phyloP scores from a whole-genome alignment of 768 basidiomycete genomes.

The Neoboletus subvelutipes region DNA sequence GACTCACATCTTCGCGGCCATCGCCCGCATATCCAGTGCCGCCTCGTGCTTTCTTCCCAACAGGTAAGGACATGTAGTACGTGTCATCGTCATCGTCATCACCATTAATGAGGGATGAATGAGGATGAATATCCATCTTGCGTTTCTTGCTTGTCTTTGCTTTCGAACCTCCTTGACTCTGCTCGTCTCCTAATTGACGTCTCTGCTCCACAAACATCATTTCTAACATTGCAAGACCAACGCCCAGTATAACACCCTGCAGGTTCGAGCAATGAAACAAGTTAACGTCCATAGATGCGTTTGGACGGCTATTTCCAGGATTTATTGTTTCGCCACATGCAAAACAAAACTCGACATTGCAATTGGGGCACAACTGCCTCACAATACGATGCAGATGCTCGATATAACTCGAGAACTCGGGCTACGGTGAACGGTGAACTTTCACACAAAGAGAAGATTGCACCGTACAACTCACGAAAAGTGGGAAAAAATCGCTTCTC shows the following conservation, averaged over 20 bases:
- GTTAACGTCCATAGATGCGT: slow-evolving; percentile 48
- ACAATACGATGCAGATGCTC: slow-evolving; percentile 58
- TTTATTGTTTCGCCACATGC: slow-evolving; percentile 73
- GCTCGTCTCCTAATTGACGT: slow-evolving; percentile 33
- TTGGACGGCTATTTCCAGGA: slow-evolving; percentile 43
- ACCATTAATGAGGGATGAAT: slow-evolving; percentile 25
- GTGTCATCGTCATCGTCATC: slow-evolving; percentile 58
- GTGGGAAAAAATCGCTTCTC: slow-evolving; percentile 78
- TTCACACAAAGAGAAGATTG: background rate
- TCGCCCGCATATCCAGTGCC: slow-evolving; percentile 89
- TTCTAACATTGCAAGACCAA: slow-evolving; percentile 87
- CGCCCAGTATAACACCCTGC: slow-evolving; percentile 88
- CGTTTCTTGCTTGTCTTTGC: slow-evolving; percentile 41
- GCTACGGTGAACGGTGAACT: slow-evolving; percentile 41
- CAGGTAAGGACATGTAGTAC: slow-evolving; percentile 41
- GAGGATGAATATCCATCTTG: slow-evolving; percentile 35
- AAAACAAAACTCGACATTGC: slow-evolving; percentile 62
- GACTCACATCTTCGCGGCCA: slow-evolving; percentile 78
- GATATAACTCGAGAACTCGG: slow-evolving; percentile 71
- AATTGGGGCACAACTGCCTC: slow-evolving; percentile 59
- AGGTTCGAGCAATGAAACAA: slow-evolving; percentile 89
- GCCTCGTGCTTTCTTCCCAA: slow-evolving; percentile 67
- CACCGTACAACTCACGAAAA: slow-evolving; percentile 60
- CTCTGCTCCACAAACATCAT: slow-evolving; percentile 60
- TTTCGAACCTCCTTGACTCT: slow-evolving; percentile 25